Conservation (phyloP, 495 filamentous ascomycete genomes). For the Xylaria venustula region DNA sequence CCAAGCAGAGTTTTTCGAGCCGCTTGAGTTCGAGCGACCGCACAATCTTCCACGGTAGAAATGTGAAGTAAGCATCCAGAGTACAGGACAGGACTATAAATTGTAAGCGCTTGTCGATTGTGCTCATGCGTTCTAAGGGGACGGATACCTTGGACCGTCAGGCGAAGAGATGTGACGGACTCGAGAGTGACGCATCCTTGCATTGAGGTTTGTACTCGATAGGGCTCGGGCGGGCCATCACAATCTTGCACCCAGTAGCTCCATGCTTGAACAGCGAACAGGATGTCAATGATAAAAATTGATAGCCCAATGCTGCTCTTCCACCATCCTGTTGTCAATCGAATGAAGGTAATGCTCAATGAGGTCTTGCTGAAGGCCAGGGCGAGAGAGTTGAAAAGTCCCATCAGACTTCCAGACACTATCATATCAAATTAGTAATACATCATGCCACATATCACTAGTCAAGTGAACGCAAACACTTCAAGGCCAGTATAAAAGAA, state of each 20-base stretch:
- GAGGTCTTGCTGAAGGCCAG: slow-evolving; percentile 12
- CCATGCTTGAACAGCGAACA: slow-evolving; percentile 11
- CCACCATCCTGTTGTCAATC: slow-evolving; percentile 11
- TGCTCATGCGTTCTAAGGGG: neutral
- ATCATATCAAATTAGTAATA: neutral
- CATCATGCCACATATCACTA: too few species aligned
- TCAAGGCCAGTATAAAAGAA: too few species aligned
- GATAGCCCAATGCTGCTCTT: slow-evolving; percentile 2
- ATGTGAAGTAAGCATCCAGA: slow-evolving; percentile 10
- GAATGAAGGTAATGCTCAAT: slow-evolving; percentile 10
- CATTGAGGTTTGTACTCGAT: neutral
- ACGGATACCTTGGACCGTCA: slow-evolving; percentile 9
- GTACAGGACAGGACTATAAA: slow-evolving; percentile 8
- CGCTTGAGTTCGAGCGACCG: slow-evolving; percentile 10
- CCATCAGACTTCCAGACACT: slow-evolving; percentile 15
- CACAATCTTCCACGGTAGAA: slow-evolving; percentile 17
- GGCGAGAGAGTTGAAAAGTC: slow-evolving; percentile 14
- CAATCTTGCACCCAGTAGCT: slow-evolving; percentile 19
- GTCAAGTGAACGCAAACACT: too few species aligned
- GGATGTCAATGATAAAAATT: slow-evolving; percentile 2
- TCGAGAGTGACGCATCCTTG: slow-evolving; percentile 7
- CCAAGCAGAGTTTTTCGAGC: slow-evolving; percentile 11
- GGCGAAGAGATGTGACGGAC: neutral
- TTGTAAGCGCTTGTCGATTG: neutral
- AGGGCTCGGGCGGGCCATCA: slow-evolving; percentile 4